These are phyloP conservation scores for Heliamphora exappendiculata DNA, from an alignment of 148 eudicot genomes.

Conservation along the genomic window DNA sequence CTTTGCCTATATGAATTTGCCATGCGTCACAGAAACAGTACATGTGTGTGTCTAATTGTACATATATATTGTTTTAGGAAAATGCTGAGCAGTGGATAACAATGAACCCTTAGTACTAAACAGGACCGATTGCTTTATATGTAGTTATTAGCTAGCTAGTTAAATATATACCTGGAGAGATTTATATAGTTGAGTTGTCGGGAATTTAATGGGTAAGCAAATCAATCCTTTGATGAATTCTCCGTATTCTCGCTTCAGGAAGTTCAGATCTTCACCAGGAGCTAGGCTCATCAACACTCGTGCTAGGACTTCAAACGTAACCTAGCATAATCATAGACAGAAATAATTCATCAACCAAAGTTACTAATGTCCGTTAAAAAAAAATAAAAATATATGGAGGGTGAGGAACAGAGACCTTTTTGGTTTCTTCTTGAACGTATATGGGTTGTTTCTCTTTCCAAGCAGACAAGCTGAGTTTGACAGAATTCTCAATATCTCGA, in stretches of 20 bases:
- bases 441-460: constrained; percentile 41
- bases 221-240: constrained; percentile 86
- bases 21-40: neutral
- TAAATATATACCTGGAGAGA: constrained; percentile 78
- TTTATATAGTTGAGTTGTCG: constrained; percentile 70
- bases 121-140: no score
- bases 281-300: constrained; percentile 57
- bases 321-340: constrained; percentile 22
- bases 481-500: constrained; percentile 39
- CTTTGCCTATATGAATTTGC: constrained; percentile 59
- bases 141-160: no score
- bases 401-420: constrained; percentile 31
- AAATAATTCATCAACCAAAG: neutral
- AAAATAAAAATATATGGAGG: neutral
- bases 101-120: no score
- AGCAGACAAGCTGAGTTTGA: constrained; percentile 38
- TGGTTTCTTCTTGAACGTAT: constrained; percentile 77
- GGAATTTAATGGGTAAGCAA: constrained; percentile 78
- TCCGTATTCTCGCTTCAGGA: constrained; percentile 57
- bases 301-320: constrained; percentile 76
- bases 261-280: constrained; percentile 66
- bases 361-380: neutral
- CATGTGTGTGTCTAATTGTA: neutral
- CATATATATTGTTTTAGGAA: no score
- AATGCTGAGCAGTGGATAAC: no score